Evolutionary conservation across 768 basidiomycete genomes (phyloP).

Genomic region (Ramaria sp.): DNA sequence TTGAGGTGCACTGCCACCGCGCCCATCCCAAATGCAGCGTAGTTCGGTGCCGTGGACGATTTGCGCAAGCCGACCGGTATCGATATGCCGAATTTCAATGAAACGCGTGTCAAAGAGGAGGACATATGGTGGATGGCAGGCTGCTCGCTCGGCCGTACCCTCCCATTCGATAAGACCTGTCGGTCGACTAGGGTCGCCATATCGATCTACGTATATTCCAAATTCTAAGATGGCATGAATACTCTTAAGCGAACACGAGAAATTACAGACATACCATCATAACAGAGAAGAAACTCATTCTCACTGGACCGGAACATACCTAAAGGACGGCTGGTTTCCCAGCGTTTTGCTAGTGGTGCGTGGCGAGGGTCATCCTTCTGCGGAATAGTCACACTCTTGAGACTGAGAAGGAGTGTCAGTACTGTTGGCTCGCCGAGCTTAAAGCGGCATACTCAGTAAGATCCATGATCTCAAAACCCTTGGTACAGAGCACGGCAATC

Average conservation of each 20-base stretch:
- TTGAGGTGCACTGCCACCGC: slow-evolving; percentile 28
- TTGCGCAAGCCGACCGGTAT: slow-evolving; percentile 69
- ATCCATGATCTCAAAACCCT: slow-evolving; percentile 98
- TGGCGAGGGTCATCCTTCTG: slow-evolving; percentile 60
- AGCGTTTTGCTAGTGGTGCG: slow-evolving; percentile 65
- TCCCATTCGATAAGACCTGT: slow-evolving; percentile 87
- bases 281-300: slow-evolving; percentile 83
- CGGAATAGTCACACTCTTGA: slow-evolving; percentile 84
- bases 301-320: slow-evolving; percentile 87
- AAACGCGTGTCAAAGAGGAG: slow-evolving; percentile 83
- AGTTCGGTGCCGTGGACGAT: slow-evolving; percentile 76
- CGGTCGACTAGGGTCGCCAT: slow-evolving; percentile 72
- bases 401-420: slow-evolving; percentile 31
- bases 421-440: background rate
- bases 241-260: background rate
- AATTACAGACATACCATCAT: slow-evolving; percentile 51
- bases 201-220: slow-evolving; percentile 84
- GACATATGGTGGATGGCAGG: slow-evolving; percentile 82
- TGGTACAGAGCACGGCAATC: slow-evolving; percentile 86
- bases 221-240: slow-evolving; percentile 45
- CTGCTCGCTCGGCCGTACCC: slow-evolving; percentile 79
- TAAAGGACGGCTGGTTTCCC: slow-evolving; percentile 70
- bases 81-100: slow-evolving; percentile 81
- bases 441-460: slow-evolving; percentile 61
- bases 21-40: slow-evolving; percentile 86